Percentiles rank a stretch among this genome's conserved stretches.
phyloP scores from a whole-genome alignment of 352 stramenopile genomes.

The Phytopythium litorale region DNA sequence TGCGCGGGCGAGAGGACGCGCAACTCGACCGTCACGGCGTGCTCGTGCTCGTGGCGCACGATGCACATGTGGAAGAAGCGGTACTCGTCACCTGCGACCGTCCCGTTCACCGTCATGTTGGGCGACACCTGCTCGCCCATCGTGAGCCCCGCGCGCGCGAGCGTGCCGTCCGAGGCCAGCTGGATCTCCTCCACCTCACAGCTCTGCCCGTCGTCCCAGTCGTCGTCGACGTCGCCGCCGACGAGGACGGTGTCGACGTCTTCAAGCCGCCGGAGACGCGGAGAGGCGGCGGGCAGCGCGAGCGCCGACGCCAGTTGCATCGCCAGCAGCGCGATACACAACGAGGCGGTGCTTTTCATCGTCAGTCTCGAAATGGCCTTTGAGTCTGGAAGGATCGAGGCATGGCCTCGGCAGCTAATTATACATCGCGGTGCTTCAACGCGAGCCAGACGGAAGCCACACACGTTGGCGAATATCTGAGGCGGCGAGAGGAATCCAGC shows the following conservation, averaged over 20 bases:
- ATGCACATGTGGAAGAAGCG: conserved; percentile 78
- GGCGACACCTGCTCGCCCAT: conserved; percentile 48
- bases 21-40: conserved; percentile 67
- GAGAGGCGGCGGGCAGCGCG: not conserved
- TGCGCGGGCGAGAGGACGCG: conserved; percentile 14
- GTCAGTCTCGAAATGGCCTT: not conserved
- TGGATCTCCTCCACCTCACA: conserved; percentile 70
- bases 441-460: not conserved
- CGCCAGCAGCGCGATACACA: not conserved
- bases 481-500: too few relatives aligned
- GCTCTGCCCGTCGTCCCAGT: not conserved
- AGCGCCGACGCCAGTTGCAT: not conserved
- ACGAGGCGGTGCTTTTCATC: not conserved
- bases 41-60: conserved; percentile 69
- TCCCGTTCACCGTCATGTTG: conserved; percentile 67
- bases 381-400: not conserved
- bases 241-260: not conserved
- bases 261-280: not conserved
- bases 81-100: conserved; percentile 43
- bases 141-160: conserved; percentile 39
- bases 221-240: not conserved
- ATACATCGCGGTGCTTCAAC: not conserved
- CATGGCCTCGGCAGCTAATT: not conserved
- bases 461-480: not conserved
- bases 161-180: conserved; percentile 59